Percentiles rank a stretch among this genome's conserved stretches.
Conservation (phyloP, 2,329 filamentous ascomycete species). For the Fusarium camptoceras region DNA sequence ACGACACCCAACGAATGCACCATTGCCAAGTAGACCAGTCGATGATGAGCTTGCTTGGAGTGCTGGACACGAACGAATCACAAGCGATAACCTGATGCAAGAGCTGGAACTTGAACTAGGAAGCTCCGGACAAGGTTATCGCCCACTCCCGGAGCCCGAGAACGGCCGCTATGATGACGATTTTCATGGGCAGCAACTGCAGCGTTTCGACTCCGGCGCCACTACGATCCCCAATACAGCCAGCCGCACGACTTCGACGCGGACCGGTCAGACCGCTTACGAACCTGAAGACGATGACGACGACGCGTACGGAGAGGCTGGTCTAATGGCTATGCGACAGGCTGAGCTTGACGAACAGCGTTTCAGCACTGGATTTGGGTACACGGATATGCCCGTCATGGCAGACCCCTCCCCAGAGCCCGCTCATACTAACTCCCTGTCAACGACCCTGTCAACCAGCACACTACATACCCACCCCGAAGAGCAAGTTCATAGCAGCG, state of each 20-base stretch:
- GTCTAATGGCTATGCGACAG: constrained; percentile 83
- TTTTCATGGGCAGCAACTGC: constrained; percentile 54
- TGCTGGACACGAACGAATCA: constrained; percentile 56
- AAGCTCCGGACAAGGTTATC: constrained; percentile 49
- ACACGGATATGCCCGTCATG: constrained; percentile 48
- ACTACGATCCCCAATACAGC: constrained; percentile 55
- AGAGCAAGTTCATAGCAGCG: constrained; percentile 66
- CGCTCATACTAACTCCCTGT: constrained; percentile 51
- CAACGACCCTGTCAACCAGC: constrained; percentile 55
- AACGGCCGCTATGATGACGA: constrained; percentile 64
- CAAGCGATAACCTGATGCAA: constrained; percentile 67
- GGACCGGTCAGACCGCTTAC: constrained; percentile 34
- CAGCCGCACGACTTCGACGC: constrained; percentile 39
- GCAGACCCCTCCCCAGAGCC: constrained; percentile 40
- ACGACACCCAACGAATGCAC: constrained; percentile 70
- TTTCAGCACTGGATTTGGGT: constrained; percentile 51
- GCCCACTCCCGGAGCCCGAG: constrained; percentile 54
- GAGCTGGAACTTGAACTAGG: constrained; percentile 68
- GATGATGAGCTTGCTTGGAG: constrained; percentile 58
- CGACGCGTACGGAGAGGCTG: constrained; percentile 87
- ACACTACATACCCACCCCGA: constrained; percentile 61
- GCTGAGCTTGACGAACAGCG: constrained; percentile 81
- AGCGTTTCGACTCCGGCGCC: constrained; percentile 63
- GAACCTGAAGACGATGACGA: constrained; percentile 73
- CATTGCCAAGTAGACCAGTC: constrained; percentile 66